Base-by-base conservation (phyloP, 2,329 filamentous ascomycete genomes). In the Fusarium sororula region DNA sequence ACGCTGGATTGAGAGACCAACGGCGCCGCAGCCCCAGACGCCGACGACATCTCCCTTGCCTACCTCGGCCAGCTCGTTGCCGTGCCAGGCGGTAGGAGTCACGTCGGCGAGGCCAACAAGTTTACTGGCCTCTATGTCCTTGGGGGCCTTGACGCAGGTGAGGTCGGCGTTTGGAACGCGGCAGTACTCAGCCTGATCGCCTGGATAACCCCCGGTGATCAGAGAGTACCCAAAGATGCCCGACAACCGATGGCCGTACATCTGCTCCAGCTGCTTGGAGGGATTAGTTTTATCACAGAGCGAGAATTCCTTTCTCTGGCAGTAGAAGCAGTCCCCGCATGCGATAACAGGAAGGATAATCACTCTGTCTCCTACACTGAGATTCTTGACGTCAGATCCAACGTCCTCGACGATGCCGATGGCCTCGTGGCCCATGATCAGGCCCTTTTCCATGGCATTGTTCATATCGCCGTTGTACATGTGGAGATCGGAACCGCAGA, bases 371-470 rank as follows among this genome's bases (percentile, higher is more conserved):
- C 61, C 55, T 11, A 8, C n/a, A 6, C 24, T 50, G 3, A 63
- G 8, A 7, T 1, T 61, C 13, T 50, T 50, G n/a, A 64, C 55
- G 7, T 30, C 1, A 1, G 54, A 12, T 0, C 55, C 55, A 1
- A 61, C 44, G 6, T 64, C 55, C 28, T 64, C 55, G 20, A 61
- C 44, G 24, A 64, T 64, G 24, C 61, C 61, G 10, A 64, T 61
- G 11, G 55, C 61, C 8, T 64, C 61, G 1, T 64, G 61, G 5
- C 61, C 61, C 61, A 64, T 61, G 55, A 64, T 61, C 13, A 64
- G 12, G 3, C 61, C 61, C 15, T 61, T 60, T 13, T 64, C 61
- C 55, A 61, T 64, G 6, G 37, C 61, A 13, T 64, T 64, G 55
- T 64, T 64, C 3, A 64, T 11, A 17, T 64, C 55, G 10, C 61